Evolutionary conservation across 176 grass and related monocot species (phyloP), one percentile per base, ranked within the genome.

Genomic region (Ensete ventricosum): DNA sequence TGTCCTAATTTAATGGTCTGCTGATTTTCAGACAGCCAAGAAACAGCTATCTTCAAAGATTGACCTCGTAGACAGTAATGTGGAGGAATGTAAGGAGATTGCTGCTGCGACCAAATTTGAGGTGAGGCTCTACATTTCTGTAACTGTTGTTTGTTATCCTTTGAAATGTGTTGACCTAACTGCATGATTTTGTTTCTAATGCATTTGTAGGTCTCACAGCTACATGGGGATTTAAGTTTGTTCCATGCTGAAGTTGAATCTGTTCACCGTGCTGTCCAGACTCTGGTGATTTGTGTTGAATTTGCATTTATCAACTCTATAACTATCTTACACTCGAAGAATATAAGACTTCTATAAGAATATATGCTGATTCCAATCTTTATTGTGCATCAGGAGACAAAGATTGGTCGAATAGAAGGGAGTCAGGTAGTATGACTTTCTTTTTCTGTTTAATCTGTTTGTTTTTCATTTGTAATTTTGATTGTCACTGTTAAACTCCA

Each of bases 31-130:
- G 93, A 81, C 81, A 90, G 84, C 85, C 78, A 92, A 79, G 81
- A 87, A 75, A 62, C 88, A 90, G 83, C 71, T 96, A 54, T 71
- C 89, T 59, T 87, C 87, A 87, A 86, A 89, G 67, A 92, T 96
- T 9, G 93, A 96, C 79, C 93, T 79, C 79, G 87, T 92, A 43
- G 87, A 88, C 57, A 79, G 79, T 84, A 87, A 66, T 82, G 80
- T 96, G 79, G 93, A 96, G 79, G 93, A 96, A 74, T 88, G 85
- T 73, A 88, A 81, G 67, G 87, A 96, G 71, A 86, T 92, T 69
- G 73, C 85, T 68, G 83, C 83, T 84, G 34, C 85, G 62, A 96
- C 93, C 64, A 83, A 53, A 64, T 69, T 81, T 52, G 89, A 96
- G 89, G 93, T 90, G 72, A 79, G 76, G 27, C 22, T 43, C 22